Evolutionary conservation across 2,329 filamentous ascomycete species (phyloP).

Genomic region (Coccinonectria pachysandricola): DNA sequence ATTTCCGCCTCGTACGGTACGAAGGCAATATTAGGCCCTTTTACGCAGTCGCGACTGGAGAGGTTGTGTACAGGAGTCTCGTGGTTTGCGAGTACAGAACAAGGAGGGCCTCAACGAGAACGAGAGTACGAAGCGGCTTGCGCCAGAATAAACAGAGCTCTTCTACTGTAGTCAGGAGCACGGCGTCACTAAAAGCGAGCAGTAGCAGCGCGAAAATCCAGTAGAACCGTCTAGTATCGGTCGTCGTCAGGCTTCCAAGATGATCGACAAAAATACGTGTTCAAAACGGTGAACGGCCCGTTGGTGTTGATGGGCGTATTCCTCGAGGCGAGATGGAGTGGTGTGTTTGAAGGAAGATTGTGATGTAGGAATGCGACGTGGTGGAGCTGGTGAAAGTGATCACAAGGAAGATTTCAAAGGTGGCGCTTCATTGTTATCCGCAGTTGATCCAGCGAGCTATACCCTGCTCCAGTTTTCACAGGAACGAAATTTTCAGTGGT

Average conservation of each 20-base stretch:
- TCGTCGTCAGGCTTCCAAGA: conserved; percentile 10
- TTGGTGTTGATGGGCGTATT: conserved; percentile 10
- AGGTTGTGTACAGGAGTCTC: conserved; percentile 18
- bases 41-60: conserved; percentile 19
- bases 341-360: conserved; percentile 7
- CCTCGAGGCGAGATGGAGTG: conserved; percentile 11
- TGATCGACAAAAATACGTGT: conserved; percentile 7
- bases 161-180: conserved; percentile 20
- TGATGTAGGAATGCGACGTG: too few species aligned
- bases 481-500: too few species aligned
- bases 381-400: too few species aligned
- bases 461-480: too few species aligned
- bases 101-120: too few species aligned
- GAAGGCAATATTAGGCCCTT: conserved; percentile 11
- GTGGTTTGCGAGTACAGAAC: too few species aligned
- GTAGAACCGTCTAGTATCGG: conserved; percentile 8
- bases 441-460: too few species aligned
- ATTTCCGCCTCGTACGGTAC: conserved; percentile 13
- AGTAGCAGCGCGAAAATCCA: conserved; percentile 8
- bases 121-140: conserved; percentile 15
- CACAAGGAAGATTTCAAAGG: too few species aligned
- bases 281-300: too few species aligned
- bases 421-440: too few species aligned
- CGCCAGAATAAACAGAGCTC: conserved; percentile 12
- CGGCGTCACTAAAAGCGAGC: conserved; percentile 15